Percentiles rank a stretch among this genome's conserved stretches.
Evolutionary conservation across 2,329 filamentous ascomycete genomes (phyloP).

Genomic region (Rhexocercosporidium sp.): DNA sequence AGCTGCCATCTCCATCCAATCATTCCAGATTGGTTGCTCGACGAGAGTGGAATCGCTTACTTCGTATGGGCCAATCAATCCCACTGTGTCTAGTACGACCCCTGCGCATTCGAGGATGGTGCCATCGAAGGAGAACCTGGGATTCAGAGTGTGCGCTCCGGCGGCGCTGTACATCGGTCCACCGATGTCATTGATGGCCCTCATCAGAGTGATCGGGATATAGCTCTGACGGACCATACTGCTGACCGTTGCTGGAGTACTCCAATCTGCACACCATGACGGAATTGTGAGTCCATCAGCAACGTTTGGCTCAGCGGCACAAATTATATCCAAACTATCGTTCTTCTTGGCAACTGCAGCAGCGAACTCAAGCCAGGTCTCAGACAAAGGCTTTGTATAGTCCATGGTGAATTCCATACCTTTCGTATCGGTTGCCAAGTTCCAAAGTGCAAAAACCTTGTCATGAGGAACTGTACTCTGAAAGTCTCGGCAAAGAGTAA

Average conservation of each 20-base stretch:
- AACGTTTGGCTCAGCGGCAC: slow-evolving; percentile 12
- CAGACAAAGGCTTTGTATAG: slow-evolving; percentile 9
- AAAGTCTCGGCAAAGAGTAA: slow-evolving; percentile 19
- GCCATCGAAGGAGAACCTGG: slow-evolving; percentile 7
- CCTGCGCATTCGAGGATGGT: slow-evolving; percentile 16
- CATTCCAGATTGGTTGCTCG: background rate
- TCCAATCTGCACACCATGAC: slow-evolving; percentile 23
- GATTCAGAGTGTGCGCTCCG: background rate
- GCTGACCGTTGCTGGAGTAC: slow-evolving; percentile 14
- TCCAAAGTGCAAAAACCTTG: slow-evolving; percentile 21
- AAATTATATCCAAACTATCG: slow-evolving; percentile 18
- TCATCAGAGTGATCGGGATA: slow-evolving; percentile 20
- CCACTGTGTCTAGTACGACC: slow-evolving; percentile 14
- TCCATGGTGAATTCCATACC: slow-evolving; percentile 12
- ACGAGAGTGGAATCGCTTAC: background rate
- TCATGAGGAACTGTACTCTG: slow-evolving; percentile 21
- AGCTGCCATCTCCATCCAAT: slow-evolving; percentile 17
- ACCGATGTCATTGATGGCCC: slow-evolving; percentile 5
- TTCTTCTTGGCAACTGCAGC: slow-evolving; percentile 16
- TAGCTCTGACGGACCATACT: slow-evolving; percentile 14
- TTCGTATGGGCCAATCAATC: background rate
- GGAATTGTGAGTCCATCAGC: slow-evolving; percentile 6
- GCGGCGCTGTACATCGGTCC: slow-evolving; percentile 16
- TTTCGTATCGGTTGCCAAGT: slow-evolving; percentile 19
- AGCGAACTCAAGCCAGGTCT: slow-evolving; percentile 15